Evolutionary conservation across 2,329 filamentous ascomycete genomes (phyloP).

Genomic region (Monosporascus sp.): DNA sequence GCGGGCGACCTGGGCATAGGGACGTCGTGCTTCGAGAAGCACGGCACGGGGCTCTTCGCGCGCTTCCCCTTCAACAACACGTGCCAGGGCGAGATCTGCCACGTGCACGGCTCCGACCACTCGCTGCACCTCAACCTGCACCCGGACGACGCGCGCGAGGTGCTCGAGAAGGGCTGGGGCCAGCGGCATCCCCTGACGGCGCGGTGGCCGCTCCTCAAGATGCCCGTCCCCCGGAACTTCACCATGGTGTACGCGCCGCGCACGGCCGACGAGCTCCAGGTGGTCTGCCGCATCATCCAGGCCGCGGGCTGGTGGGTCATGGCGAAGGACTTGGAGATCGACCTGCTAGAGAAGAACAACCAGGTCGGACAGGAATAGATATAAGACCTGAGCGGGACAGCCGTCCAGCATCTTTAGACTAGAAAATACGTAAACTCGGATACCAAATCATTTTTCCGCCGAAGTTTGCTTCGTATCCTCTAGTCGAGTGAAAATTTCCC

Average conservation of each 20-base stretch:
- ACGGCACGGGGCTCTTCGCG: conserved; percentile 71
- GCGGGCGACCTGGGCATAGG: conserved; percentile 51
- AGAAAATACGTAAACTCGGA: not conserved
- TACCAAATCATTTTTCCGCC: no score
- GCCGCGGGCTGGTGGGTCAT: conserved; percentile 66
- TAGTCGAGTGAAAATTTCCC: no score
- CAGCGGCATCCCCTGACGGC: conserved; percentile 64
- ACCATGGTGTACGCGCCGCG: conserved; percentile 78
- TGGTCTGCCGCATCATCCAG: conserved; percentile 63
- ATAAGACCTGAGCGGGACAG: not conserved
- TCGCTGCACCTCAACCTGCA: conserved; percentile 77
- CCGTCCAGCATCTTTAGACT: not conserved
- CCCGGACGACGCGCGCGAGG: conserved; percentile 64
- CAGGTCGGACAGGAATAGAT: not conserved
- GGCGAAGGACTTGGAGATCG: conserved; percentile 38
- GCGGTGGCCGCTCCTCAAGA: conserved; percentile 49
- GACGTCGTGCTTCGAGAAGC: conserved; percentile 75
- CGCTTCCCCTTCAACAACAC: conserved; percentile 60
- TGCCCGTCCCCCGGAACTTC: conserved; percentile 69
- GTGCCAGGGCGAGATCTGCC: conserved; percentile 75
- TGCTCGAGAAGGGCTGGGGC: conserved; percentile 74
- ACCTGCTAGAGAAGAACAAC: conserved; percentile 2
- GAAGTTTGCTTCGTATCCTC: no score
- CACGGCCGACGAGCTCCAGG: conserved; percentile 56
- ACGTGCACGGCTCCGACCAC: conserved; percentile 71